Conservation (phyloP, 202 grass and related monocot species). For the Zizania palustris region DNA sequence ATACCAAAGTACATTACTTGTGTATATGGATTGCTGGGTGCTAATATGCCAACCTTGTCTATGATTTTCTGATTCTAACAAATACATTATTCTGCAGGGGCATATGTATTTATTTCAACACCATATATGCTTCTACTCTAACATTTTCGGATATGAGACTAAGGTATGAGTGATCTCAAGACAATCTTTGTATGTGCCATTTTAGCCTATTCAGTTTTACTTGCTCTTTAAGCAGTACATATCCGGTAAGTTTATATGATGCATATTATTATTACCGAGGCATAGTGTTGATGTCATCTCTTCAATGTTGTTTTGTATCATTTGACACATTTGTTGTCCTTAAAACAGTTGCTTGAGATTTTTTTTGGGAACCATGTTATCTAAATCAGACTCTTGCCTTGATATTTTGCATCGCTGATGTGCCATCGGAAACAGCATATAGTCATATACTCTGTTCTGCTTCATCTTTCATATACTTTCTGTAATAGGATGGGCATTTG, state of each 20-base stretch:
- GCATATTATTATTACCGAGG: neutral
- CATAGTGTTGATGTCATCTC: slow-evolving; percentile 1
- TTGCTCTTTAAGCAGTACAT: neutral
- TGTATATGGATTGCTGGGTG: too few species aligned
- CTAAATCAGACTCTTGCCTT: slow-evolving; percentile 3
- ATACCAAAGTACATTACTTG: too few species aligned
- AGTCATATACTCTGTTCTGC: slow-evolving; percentile 21
- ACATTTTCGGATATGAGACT: slow-evolving; percentile 98
- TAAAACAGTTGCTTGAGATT: slow-evolving; percentile 14
- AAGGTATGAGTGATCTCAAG: slow-evolving; percentile 62
- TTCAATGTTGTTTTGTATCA: slow-evolving; percentile 3
- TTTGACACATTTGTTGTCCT: slow-evolving; percentile 3
- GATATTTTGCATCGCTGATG: slow-evolving; percentile 13
- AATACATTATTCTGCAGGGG: slow-evolving; percentile 61
- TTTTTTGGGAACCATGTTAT: slow-evolving; percentile 14
- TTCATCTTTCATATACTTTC: slow-evolving; percentile 15
- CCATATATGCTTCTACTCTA: slow-evolving; percentile 98
- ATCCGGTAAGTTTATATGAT: neutral
- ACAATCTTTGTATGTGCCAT: slow-evolving; percentile 21
- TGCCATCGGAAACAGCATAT: slow-evolving; percentile 17
- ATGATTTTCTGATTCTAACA: slow-evolving; percentile 38
- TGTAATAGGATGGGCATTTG: slow-evolving; percentile 15
- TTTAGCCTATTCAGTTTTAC: slow-evolving; percentile 25
- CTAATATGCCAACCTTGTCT: too few species aligned
- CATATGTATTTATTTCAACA: slow-evolving; percentile 98